Evolutionary conservation across 2,329 filamentous ascomycete genomes (phyloP).

Genomic region (Thielaviopsis populi): DNA sequence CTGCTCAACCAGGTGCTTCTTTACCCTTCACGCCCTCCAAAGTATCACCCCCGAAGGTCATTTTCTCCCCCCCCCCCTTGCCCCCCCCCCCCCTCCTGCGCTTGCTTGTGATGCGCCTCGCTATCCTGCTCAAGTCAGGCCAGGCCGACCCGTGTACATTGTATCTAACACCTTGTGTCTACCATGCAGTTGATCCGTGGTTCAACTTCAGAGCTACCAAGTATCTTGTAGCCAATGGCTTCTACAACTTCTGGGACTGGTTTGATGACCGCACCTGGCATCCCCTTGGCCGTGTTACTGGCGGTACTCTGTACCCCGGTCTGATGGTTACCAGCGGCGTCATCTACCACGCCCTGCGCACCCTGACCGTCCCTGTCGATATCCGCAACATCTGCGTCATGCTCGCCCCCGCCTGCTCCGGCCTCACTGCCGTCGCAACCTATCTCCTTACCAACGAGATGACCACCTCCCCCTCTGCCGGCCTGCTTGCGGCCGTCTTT

Average conservation of each 20-base stretch:
- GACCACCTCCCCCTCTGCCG: constrained; percentile 86
- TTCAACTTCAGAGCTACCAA: constrained; percentile 99
- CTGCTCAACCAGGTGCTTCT: no score
- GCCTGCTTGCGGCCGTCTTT: constrained; percentile 82
- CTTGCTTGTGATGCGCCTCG: not conserved
- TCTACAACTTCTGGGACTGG: constrained; percentile 99
- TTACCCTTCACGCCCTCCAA: constrained; percentile 57
- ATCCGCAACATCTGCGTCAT: constrained; percentile 98
- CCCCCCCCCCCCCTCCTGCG: constrained; percentile 6
- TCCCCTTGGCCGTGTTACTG: constrained; percentile 91
- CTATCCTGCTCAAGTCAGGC: constrained; percentile 20
- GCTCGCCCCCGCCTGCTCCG: constrained; percentile 86
- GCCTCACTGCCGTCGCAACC: constrained; percentile 78
- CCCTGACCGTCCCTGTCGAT: constrained; percentile 82
- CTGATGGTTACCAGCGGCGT: constrained; percentile 97
- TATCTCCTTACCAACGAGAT: constrained; percentile 97
- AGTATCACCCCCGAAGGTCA: constrained; percentile 99
- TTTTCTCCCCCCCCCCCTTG: constrained; percentile 35
- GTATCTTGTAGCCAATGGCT: constrained; percentile 90
- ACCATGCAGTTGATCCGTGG: constrained; percentile 78
- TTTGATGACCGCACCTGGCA: constrained; percentile 99
- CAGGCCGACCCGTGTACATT: constrained; percentile 16
- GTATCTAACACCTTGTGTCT: not conserved
- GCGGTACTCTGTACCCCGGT: constrained; percentile 95
- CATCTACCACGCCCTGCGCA: constrained; percentile 87